Evolutionary conservation across 108 stramenopile species (phyloP).

Genomic region (Discostella stelligeroides): DNA sequence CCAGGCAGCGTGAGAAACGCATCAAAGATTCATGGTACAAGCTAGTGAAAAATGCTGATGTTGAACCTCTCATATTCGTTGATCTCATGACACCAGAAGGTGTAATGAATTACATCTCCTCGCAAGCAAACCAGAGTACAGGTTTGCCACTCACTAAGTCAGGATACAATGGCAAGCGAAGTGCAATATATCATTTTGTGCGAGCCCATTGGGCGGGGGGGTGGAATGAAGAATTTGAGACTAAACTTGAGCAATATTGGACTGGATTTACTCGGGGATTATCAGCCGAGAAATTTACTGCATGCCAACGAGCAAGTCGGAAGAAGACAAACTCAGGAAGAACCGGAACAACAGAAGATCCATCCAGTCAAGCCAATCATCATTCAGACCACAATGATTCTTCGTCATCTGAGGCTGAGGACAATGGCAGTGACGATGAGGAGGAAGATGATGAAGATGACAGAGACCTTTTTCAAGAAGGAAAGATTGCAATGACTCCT

Average conservation of each 20-base stretch:
- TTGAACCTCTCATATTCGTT: background rate
- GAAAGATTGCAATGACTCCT: constrained; percentile 2
- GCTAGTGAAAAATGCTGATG: background rate
- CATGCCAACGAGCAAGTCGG: background rate
- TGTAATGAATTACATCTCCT: background rate
- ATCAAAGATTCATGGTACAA: background rate
- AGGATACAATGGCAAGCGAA: background rate
- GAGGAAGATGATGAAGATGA: background rate
- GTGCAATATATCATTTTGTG: background rate
- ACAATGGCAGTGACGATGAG: background rate
- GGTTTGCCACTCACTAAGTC: background rate
- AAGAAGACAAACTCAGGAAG: background rate
- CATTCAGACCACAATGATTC: constrained; percentile 2
- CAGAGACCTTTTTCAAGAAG: background rate
- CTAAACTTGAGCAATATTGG: background rate
- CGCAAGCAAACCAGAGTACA: constrained; percentile 1
- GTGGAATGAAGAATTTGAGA: constrained; percentile 1
- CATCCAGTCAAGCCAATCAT: background rate
- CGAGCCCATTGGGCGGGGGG: background rate
- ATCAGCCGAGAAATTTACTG: background rate
- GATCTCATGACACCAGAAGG: background rate
- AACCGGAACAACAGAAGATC: background rate
- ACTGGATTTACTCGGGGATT: background rate
- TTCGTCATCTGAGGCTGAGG: background rate
- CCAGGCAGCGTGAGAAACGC: background rate